Base-by-base conservation (phyloP, 139 green algal species). In the Gonium pectorale region DNA sequence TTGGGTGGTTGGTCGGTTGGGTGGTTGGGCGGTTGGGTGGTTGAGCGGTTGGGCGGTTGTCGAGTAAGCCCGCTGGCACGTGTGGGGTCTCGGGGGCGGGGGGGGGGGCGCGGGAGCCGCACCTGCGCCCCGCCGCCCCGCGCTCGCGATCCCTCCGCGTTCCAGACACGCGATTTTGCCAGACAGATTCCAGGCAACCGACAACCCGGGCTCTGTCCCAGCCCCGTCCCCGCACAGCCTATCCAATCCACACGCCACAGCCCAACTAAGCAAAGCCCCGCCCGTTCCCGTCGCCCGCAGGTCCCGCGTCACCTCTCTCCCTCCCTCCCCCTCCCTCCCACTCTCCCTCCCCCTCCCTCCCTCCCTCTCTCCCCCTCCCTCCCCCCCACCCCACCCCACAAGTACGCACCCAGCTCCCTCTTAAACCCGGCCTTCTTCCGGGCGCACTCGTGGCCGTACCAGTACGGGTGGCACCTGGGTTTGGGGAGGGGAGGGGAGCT, bases 381-480 rank as follows among this genome's bases (percentile, higher is more conserved):
- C 17, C 49, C 49, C 17, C 7, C 13, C 67, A 22, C 26, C 0
- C 8, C 35, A 35, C 11, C 8, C 40, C 38, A 22, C 17, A 37
- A 1, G 2, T 33, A 66, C 63, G 8, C 79, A 85, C 79, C 64
- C 29, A 75, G 72, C 64, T 89, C 86, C 49, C 85, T 72, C 35
- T 59, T 43, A 27, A 74, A 31, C 6, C 80, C 80, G 35, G 80
- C 86, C 40, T 67, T 84, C 72, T 85, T 81, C 6, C 87, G 79
- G 0, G 87, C 67, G 64, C 90, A 94, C 49, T 94, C 90, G 5
- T 91, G 85, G 43, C 90, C 90, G 59, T 89, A 94, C 68, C 70
- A 94, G 0, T 89, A 89, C 19, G 60, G 37, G 29, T 89, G 37
- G 75, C 90, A 93, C 64, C 87, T 91, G 88, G 9, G 31, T 5